phyloP scores from a whole-genome alignment of 2,329 filamentous ascomycete genomes.

The Neonectria faginata region DNA sequence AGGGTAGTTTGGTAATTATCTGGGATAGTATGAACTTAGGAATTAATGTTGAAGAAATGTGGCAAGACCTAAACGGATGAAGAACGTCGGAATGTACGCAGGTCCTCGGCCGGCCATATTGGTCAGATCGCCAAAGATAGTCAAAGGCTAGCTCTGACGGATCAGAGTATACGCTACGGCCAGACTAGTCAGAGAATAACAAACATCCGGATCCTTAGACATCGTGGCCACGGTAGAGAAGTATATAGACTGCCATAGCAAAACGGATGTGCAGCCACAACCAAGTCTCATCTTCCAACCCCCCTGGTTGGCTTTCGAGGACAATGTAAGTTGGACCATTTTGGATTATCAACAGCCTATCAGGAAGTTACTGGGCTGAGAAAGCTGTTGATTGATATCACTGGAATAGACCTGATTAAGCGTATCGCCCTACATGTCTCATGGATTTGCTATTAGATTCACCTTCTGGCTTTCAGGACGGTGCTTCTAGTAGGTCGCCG shows the following conservation, averaged over 20 bases:
- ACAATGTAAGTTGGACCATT: slow-evolving; percentile 45
- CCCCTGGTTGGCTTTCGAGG: slow-evolving; percentile 55
- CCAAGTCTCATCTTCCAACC: slow-evolving; percentile 51
- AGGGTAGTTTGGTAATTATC: slow-evolving; percentile 71
- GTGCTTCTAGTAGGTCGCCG: slow-evolving; percentile 14
- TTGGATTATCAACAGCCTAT: slow-evolving; percentile 32
- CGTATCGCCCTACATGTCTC: slow-evolving; percentile 15
- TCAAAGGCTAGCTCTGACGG: slow-evolving; percentile 71
- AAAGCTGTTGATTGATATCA: slow-evolving; percentile 3
- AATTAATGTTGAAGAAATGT: slow-evolving; percentile 66
- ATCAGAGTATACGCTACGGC: slow-evolving; percentile 72
- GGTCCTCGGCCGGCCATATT: slow-evolving; percentile 72
- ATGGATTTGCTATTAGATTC: slow-evolving; percentile 21
- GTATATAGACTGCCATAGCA: slow-evolving; percentile 65
- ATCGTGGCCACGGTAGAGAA: slow-evolving; percentile 57
- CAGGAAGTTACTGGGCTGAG: slow-evolving; percentile 28
- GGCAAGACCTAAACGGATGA: slow-evolving; percentile 77
- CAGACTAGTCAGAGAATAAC: slow-evolving; percentile 58
- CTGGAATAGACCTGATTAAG: slow-evolving; percentile 16
- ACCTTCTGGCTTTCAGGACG: slow-evolving; percentile 21
- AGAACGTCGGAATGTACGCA: slow-evolving; percentile 68
- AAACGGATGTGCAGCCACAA: slow-evolving; percentile 64
- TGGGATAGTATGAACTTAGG: slow-evolving; percentile 67
- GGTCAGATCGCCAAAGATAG: slow-evolving; percentile 70
- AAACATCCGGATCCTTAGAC: slow-evolving; percentile 54